Conservation (phyloP, 2,329 filamentous ascomycete genomes). For the Neopestalotiopsis rosae region DNA sequence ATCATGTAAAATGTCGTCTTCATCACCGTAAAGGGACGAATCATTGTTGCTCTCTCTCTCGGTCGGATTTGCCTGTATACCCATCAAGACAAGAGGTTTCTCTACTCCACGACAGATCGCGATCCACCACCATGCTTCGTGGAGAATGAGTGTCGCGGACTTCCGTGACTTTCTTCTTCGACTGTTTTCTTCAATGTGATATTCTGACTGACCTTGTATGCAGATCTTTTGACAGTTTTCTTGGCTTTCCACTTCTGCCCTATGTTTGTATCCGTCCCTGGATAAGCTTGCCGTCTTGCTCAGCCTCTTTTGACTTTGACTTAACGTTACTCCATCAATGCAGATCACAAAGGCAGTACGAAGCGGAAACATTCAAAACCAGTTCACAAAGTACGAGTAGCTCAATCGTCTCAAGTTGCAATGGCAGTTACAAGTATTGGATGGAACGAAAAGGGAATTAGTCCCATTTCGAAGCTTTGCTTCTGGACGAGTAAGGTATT, state of each 20-base stretch:
- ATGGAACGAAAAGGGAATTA: too few relatives aligned
- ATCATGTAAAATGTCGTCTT: background rate
- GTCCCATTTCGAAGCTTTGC: too few relatives aligned
- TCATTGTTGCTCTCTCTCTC: background rate
- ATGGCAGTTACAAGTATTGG: too few relatives aligned
- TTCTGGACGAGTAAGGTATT: too few relatives aligned
- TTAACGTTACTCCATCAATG: background rate
- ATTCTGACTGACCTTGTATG: background rate
- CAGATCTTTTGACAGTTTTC: conserved; percentile 1
- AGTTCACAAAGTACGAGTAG: background rate
- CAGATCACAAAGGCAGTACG: background rate
- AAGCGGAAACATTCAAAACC: background rate
- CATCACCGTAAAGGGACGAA: background rate
- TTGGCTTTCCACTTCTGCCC: background rate
- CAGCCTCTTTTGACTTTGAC: background rate
- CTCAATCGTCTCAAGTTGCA: background rate
- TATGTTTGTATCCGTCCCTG: background rate
- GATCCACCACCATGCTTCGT: background rate
- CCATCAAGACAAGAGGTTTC: background rate
- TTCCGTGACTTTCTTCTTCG: background rate
- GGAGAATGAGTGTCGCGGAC: background rate
- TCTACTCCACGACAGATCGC: background rate
- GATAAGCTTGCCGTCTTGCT: background rate
- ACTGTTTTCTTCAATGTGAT: background rate
- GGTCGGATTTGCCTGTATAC: background rate